Base-by-base conservation (phyloP, 2,329 filamentous ascomycete genomes). In the Furcasterigmium furcatum region DNA sequence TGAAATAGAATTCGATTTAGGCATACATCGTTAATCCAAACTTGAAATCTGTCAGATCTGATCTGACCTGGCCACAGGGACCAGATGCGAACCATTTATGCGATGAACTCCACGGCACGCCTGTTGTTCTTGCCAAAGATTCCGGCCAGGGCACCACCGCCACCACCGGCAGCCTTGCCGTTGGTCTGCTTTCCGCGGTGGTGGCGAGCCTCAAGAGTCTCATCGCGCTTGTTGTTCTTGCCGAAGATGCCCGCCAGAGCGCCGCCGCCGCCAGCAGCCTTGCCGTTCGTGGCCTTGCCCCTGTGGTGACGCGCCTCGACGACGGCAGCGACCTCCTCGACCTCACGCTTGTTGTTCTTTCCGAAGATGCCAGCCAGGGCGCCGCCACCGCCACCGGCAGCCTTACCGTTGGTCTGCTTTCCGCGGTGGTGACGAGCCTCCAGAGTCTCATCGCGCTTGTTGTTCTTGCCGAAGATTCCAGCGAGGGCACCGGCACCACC, bases 71-170 rank as follows among this genome's bases (percentile, higher is more conserved):
- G n/a, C n/a, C n/a, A n/a, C n/a, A n/a, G n/a, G n/a, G n/a, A n/a
- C n/a, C n/a, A n/a, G n/a, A n/a, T n/a, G n/a, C n/a, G n/a, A 27
- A 27, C 24, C 25, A 18, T n/a, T 30, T 21, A 42, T 10, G 29
- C 40, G 5, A 19, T 14, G 29, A 42, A 42, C 12, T 27, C 27
- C 16, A 42, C 18, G 9, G 40, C 40, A 8, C 40, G 40, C 40
- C 21, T 42, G 40, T 42, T 42, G 40, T 42, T 42, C 25, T 41
- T 27, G 9, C 40, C 40, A 12, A 41, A 41, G 9, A 41, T 24
- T 1, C 18, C 29, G 21, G 29, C 27, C 2, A 42, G 27, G 6
- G 27, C 40, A 13, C 27, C 40, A 9, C 14, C 14, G 8, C 22
- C 40, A 9, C 18, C 39, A 18, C 14, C 24, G n/a, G 22, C 24